These are phyloP conservation scores for Fusarium albidum DNA, from an alignment of 2,329 filamentous ascomycete species.

Conservation along the genomic window DNA sequence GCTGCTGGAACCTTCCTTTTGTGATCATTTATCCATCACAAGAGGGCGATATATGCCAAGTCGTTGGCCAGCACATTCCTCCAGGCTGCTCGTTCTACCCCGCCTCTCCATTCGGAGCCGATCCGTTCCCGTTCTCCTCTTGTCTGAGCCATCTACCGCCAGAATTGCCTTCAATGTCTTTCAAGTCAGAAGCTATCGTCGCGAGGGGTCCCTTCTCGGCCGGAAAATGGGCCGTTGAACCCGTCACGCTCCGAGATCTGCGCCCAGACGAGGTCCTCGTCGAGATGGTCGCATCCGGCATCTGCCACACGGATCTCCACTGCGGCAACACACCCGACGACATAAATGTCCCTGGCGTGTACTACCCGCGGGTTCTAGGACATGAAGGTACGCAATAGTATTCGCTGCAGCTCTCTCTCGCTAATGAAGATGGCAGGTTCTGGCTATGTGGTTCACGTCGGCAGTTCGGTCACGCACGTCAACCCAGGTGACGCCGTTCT, in stretches of 20 bases:
- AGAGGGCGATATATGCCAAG: too few species aligned
- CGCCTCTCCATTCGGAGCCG: too few species aligned
- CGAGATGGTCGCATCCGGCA: conserved; percentile 60
- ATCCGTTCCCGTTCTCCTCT: too few species aligned
- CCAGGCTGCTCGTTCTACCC: too few species aligned
- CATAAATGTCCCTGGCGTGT: conserved; percentile 22
- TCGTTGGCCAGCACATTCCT: too few species aligned
- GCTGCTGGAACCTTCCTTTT: too few species aligned
- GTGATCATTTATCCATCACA: too few species aligned
- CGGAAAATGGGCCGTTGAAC: conserved; percentile 44
- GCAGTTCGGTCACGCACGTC: conserved; percentile 56
- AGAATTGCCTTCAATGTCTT: too few species aligned
- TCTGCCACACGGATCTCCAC: conserved; percentile 63
- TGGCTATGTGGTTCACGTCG: conserved; percentile 54
- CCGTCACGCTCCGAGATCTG: conserved; percentile 39
- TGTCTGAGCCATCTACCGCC: too few species aligned
- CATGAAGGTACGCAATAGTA: conserved; percentile 55
- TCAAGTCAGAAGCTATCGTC: conserved; percentile 42
- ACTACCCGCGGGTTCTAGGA: conserved; percentile 51
- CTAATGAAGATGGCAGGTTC: conserved; percentile 46
- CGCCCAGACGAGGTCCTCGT: conserved; percentile 58
- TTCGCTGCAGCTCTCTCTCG: neutral
- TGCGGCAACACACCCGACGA: conserved; percentile 47
- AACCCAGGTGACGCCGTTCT: conserved; percentile 63
- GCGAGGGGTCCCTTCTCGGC: conserved; percentile 43